Percentiles rank a stretch among this genome's conserved stretches.
Evolutionary conservation across 2,329 filamentous ascomycete species (phyloP).

Genomic region (Aspergillus pseudoterreus): DNA sequence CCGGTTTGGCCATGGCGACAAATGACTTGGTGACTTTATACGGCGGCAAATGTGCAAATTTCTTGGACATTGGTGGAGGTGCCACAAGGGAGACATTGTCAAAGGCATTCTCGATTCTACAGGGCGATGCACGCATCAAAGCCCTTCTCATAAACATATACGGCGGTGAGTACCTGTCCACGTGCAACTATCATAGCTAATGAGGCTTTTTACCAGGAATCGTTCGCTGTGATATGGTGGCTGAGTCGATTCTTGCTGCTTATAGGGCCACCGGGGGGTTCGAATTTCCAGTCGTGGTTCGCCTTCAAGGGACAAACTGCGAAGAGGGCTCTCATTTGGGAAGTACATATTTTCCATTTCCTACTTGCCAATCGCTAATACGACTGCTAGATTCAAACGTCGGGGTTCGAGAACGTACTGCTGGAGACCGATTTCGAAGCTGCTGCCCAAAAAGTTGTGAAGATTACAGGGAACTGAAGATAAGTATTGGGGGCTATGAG

Average conservation of each 20-base stretch:
- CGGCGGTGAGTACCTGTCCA: conserved; percentile 18
- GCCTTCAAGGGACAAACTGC: conserved; percentile 48
- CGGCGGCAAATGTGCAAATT: conserved; percentile 31
- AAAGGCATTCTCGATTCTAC: conserved; percentile 27
- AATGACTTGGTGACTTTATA: conserved; percentile 26
- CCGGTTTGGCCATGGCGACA: conserved; percentile 35
- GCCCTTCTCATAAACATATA: conserved; percentile 57
- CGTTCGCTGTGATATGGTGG: conserved; percentile 51
- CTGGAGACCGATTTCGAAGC: conserved; percentile 8
- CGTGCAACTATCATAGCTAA: not conserved
- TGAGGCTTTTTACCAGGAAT: conserved; percentile 35
- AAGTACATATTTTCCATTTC: conserved; percentile 10
- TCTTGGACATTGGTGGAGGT: conserved; percentile 29
- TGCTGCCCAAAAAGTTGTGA: conserved; percentile 18
- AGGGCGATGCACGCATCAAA: conserved; percentile 19
- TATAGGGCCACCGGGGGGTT: conserved; percentile 36
- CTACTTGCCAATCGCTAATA: not conserved
- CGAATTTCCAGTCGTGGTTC: conserved; percentile 44
- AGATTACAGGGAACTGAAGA: not conserved
- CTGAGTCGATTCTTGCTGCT: conserved; percentile 47
- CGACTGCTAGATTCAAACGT: conserved; percentile 1
- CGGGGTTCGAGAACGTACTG: conserved; percentile 2
- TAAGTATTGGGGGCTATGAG: too few species aligned
- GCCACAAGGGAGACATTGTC: conserved; percentile 26
- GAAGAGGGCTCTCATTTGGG: conserved; percentile 41